Percentiles rank a stretch among this genome's conserved stretches.
These are phyloP conservation scores for Trypethelium eluteriae DNA, from an alignment of 495 filamentous ascomycete species.

Conservation along the genomic window DNA sequence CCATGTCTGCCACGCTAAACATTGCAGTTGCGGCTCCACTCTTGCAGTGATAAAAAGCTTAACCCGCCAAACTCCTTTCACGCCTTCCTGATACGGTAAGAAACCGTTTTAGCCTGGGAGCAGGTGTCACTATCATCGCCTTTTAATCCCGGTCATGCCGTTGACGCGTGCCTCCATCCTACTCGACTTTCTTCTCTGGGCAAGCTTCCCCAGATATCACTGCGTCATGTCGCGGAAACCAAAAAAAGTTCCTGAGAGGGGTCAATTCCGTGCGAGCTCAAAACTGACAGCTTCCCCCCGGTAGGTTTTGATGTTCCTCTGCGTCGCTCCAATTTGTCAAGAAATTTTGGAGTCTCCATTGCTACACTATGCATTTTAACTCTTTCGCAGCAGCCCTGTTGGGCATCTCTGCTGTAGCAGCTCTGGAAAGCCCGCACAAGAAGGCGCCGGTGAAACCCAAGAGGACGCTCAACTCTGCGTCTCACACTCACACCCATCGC, in stretches of 20 bases:
- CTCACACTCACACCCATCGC: slow-evolving; percentile 6
- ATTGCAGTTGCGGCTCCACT: neutral
- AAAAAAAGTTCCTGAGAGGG: slow-evolving; percentile 3
- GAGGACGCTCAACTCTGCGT: neutral
- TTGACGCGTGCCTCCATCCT: neutral
- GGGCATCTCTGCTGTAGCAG: slow-evolving; percentile 16
- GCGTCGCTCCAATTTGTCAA: neutral
- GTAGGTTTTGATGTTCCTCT: neutral
- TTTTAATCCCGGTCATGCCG: neutral
- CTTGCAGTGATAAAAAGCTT: neutral
- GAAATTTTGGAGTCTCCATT: neutral
- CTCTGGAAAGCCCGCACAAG: slow-evolving; percentile 18
- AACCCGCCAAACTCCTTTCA: neutral
- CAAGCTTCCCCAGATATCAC: neutral
- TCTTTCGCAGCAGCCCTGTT: slow-evolving; percentile 13
- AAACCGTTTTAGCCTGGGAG: neutral
- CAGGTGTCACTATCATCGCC: neutral
- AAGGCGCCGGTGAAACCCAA: slow-evolving; percentile 17
- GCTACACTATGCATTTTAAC: slow-evolving; percentile 5
- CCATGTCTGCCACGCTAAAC: neutral
- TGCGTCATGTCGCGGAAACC: neutral
- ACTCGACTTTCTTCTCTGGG: slow-evolving; percentile 10
- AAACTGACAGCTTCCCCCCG: neutral
- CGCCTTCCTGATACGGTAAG: neutral
- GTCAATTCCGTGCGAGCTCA: neutral